Evolutionary conservation across 805 yeast species (phyloP).

Genomic region (Metschnikowia matae): DNA sequence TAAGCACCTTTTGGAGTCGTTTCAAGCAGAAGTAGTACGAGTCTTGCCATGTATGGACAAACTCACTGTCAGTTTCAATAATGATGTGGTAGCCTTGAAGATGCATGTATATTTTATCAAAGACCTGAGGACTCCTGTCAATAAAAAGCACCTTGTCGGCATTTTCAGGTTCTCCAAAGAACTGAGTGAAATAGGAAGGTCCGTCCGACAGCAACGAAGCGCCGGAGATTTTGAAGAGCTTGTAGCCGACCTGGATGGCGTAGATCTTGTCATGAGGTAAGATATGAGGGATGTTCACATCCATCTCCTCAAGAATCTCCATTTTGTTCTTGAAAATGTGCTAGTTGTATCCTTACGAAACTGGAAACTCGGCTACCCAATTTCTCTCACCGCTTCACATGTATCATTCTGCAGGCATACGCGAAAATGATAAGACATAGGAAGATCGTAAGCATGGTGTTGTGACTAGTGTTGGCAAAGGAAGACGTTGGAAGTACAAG

Average conservation of each 20-base stretch:
- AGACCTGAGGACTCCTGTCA: conserved; percentile 70
- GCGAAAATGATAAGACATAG: conserved; percentile 1
- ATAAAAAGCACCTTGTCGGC: conserved; percentile 49
- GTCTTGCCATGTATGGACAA: conserved; percentile 61
- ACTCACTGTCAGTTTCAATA: conserved; percentile 57
- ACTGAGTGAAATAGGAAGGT: conserved; percentile 83
- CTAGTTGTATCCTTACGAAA: not conserved
- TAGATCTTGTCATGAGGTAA: conserved; percentile 70
- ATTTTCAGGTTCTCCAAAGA: conserved; percentile 45
- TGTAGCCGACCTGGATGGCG: conserved; percentile 65
- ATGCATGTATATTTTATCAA: conserved; percentile 63
- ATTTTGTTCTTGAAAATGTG: not conserved
- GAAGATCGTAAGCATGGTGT: not conserved
- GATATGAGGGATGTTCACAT: conserved; percentile 45
- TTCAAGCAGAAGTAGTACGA: conserved; percentile 67
- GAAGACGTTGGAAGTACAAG: not conserved
- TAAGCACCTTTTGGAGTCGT: conserved; percentile 46
- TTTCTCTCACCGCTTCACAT: not conserved
- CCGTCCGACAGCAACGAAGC: conserved; percentile 82
- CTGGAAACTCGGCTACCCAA: not conserved
- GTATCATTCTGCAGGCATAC: conserved; percentile 1
- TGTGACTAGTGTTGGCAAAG: not conserved
- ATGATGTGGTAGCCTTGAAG: conserved; percentile 75
- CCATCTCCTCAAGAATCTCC: conserved; percentile 22
- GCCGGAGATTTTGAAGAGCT: conserved; percentile 64